These are phyloP conservation scores for Ascosphaera apis DNA, from an alignment of 2,329 filamentous ascomycete species.

Conservation along the genomic window DNA sequence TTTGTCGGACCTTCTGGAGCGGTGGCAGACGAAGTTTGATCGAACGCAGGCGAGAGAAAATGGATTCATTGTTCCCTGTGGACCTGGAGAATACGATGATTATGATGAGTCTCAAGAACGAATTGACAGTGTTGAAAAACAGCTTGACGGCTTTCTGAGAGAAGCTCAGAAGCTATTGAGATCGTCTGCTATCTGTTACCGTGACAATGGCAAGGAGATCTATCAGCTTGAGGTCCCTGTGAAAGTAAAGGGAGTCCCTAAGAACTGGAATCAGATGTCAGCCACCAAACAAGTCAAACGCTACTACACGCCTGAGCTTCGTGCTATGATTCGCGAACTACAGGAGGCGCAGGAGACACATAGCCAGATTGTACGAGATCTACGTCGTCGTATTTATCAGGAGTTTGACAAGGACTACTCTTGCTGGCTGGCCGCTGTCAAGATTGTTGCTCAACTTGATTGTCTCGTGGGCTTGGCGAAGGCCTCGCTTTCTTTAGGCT, in stretches of 20 bases:
- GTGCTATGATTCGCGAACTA: slow-evolving; percentile 57
- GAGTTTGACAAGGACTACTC: slow-evolving; percentile 75
- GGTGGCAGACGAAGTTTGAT: slow-evolving; percentile 87
- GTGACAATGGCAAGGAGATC: slow-evolving; percentile 85
- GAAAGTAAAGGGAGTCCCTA: slow-evolving; percentile 63
- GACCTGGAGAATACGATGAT: slow-evolving; percentile 69
- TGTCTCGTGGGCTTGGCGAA: slow-evolving; percentile 85
- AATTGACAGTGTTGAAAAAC: slow-evolving; percentile 51
- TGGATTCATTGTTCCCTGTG: slow-evolving; percentile 54
- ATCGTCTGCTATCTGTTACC: slow-evolving; percentile 48
- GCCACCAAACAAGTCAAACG: slow-evolving; percentile 74
- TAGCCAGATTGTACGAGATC: slow-evolving; percentile 70
- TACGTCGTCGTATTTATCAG: slow-evolving; percentile 58
- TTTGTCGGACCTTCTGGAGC: slow-evolving; percentile 46
- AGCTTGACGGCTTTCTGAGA: slow-evolving; percentile 48
- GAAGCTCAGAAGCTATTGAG: slow-evolving; percentile 51
- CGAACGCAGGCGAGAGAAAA: slow-evolving; percentile 53
- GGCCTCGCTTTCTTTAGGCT: slow-evolving; percentile 59
- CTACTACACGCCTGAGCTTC: slow-evolving; percentile 76
- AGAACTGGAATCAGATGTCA: slow-evolving; percentile 88
- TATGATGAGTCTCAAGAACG: slow-evolving; percentile 65
- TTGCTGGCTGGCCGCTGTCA: slow-evolving; percentile 72
- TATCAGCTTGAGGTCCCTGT: slow-evolving; percentile 80
- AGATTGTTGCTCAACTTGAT: slow-evolving; percentile 76
- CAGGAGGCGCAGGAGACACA: slow-evolving; percentile 92